Evolutionary conservation across 805 yeast genomes (phyloP), one percentile per base, ranked within the genome.

Genomic region (Hanseniaspora jakobsenii): DNA sequence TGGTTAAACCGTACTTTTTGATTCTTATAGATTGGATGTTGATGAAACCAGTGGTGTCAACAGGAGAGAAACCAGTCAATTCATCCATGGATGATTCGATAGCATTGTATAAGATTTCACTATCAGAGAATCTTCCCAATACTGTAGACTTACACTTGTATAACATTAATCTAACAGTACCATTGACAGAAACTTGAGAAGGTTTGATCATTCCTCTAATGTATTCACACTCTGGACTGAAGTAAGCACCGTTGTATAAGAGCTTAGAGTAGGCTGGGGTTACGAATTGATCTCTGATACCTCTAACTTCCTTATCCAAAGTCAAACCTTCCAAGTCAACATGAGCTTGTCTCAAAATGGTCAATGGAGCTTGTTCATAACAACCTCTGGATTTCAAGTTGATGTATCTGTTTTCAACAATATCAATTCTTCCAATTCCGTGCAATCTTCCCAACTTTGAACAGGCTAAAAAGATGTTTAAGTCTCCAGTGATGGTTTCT

Each of bases 71-170:
- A 49, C 95, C 98, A 48, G 96, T 86, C 60, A 91, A 78, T 70
- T 91, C 98, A 67, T 91, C 98, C 98, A 91, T 91, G 10, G 97
- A 89, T 13, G 96, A 87, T 66, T 89, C 96, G 46, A 95, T 85
- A 52, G 95, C 95, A 64, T 91, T 96, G 66, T 91, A 91, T 55
- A 91, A 76, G 70, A 86, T 89, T 71, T 91, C 98, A 50, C 97
- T 86, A 52, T 80, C 80, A 21, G 95, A 85, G 50, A 79, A 86
- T 75, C 98, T 85, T 63, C 98, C 98, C 60, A 87, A 74, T 53
- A 89, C 75, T 47, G 70, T 67, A 54, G 85, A 66, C 51, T 77
- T 69, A 55, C 98, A 98, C 75, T 91, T 91, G 78, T 89, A 91
- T 53, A 81, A 78, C 61, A 86, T 74, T 51, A 87, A 80, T 72